Evolutionary conservation across 805 yeast species (phyloP), one percentile per base, ranked within the genome.

Genomic region (Suhomyces sp.): DNA sequence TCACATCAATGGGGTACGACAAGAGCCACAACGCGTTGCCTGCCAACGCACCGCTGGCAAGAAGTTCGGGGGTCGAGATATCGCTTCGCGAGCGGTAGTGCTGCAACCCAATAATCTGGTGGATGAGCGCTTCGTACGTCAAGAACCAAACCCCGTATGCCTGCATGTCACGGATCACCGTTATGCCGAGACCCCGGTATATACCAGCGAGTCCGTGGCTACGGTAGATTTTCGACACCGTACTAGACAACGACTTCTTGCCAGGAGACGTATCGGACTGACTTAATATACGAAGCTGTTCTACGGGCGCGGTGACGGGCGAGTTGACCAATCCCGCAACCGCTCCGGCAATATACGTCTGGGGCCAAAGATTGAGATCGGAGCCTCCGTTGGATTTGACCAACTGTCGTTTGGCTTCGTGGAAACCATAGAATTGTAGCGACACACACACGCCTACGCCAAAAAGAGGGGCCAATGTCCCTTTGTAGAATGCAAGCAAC

Each of bases 71-170:
- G 0, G 89, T 80, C 4, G 81, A 70, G 29, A 85, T 72, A 13
- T 81, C 78, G 24, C 73, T 67, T 54, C 89, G 67, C 17, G 71
- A 64, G 6, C 74, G 62, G 27, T 73, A 73, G 33, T 67, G 66
- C 38, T 72, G 69, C 5, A 56, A 53, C 10, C 65, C 59, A 38
- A 71, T 67, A 23, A 78, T 69, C 49, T 62, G 62, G 46, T 69
- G 70, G 61, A 86, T 80, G 51, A 85, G 68, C 46, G 68, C 73
- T 63, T 86, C 91, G 62, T 83, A 86, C 1, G 88, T 74, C 54
- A 84, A 68, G 59, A 86, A 86, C 91, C 91, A 86, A 13, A 84
- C 81, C 6, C 91, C 91, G 61, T 86, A 86, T 0, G 90, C 88
- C 65, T 85, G 90, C n/a, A 79, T 68, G 60, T 85, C 90, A 54